These are phyloP conservation scores for Yarrowia sp. DNA, from an alignment of 805 yeast species.

Conservation along the genomic window DNA sequence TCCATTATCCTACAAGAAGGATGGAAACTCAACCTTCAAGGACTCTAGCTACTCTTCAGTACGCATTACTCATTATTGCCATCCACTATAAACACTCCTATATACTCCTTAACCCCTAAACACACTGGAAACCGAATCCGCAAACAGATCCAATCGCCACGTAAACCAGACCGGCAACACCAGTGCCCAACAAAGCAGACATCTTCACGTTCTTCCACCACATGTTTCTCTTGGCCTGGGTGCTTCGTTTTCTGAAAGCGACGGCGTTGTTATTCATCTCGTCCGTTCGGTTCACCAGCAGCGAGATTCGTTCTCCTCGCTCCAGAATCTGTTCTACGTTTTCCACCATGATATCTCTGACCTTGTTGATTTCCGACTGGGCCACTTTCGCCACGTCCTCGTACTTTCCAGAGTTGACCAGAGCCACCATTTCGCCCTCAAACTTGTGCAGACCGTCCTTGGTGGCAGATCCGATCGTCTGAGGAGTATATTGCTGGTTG, in stretches of 20 bases:
- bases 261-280: slow-evolving; percentile 69
- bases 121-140: slow-evolving; percentile 37
- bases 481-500: slow-evolving; percentile 15
- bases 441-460: slow-evolving; percentile 20
- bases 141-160: slow-evolving; percentile 14
- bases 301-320: slow-evolving; percentile 77
- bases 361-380: slow-evolving; percentile 63
- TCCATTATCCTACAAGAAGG: too few relatives aligned
- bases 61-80: too few relatives aligned
- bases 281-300: slow-evolving; percentile 80
- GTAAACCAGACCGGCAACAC: slow-evolving; percentile 12
- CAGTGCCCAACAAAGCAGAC: slow-evolving; percentile 36
- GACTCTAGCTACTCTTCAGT: too few relatives aligned
- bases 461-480: background rate
- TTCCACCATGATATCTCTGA: slow-evolving; percentile 71
- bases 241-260: slow-evolving; percentile 74
- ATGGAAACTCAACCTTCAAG: too few relatives aligned
- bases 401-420: slow-evolving; percentile 41
- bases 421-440: slow-evolving; percentile 39
- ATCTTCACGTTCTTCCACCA: slow-evolving; percentile 64
- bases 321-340: slow-evolving; percentile 74
- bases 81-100: background rate
- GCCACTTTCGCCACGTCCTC: slow-evolving; percentile 47
- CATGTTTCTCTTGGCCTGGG: slow-evolving; percentile 65
- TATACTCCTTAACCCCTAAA: background rate